Percentiles rank a stretch among this genome's conserved stretches.
phyloP scores from a whole-genome alignment of 1,284 basidiomycete species.

The Boletellus deceptivus region DNA sequence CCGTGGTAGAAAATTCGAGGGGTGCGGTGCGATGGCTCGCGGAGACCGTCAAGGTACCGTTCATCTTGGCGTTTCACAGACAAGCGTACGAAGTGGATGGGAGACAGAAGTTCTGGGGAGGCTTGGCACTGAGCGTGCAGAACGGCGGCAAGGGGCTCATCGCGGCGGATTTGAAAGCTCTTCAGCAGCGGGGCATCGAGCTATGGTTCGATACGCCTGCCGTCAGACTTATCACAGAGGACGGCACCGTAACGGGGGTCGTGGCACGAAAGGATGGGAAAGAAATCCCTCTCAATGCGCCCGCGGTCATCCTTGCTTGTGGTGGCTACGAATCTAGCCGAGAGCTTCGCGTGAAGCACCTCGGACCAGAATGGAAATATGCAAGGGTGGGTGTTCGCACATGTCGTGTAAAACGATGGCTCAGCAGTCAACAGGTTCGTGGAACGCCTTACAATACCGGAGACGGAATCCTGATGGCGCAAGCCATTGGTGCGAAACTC shows the following conservation, averaged over 20 bases:
- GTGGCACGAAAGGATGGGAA: constrained; percentile 40
- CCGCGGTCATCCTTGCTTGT: constrained; percentile 56
- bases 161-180: constrained; percentile 49
- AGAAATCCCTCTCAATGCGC: constrained; percentile 36
- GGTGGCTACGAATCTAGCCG: constrained; percentile 64
- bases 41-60: constrained; percentile 48
- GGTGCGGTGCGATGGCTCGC: constrained; percentile 57
- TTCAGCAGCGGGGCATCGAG: constrained; percentile 49
- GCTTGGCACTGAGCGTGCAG: constrained; percentile 55
- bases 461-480: constrained; percentile 56
- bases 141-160: constrained; percentile 71
- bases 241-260: constrained; percentile 44
- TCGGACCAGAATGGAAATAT: constrained; percentile 54
- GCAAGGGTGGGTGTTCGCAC: constrained; percentile 44
- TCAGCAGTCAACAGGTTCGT: constrained; percentile 46
- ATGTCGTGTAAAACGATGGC: constrained; percentile 1
- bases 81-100: constrained; percentile 66
- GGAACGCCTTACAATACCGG: constrained; percentile 70
- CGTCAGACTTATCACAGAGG: constrained; percentile 40
- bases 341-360: constrained; percentile 47
- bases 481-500: constrained; percentile 50
- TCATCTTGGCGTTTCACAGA: constrained; percentile 59
- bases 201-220: constrained; percentile 56
- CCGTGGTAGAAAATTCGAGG: constrained; percentile 55
- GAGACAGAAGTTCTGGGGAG: constrained; percentile 67